Evolutionary conservation across 352 stramenopile genomes (phyloP).

Genomic region (Phytophthora foliorum): DNA sequence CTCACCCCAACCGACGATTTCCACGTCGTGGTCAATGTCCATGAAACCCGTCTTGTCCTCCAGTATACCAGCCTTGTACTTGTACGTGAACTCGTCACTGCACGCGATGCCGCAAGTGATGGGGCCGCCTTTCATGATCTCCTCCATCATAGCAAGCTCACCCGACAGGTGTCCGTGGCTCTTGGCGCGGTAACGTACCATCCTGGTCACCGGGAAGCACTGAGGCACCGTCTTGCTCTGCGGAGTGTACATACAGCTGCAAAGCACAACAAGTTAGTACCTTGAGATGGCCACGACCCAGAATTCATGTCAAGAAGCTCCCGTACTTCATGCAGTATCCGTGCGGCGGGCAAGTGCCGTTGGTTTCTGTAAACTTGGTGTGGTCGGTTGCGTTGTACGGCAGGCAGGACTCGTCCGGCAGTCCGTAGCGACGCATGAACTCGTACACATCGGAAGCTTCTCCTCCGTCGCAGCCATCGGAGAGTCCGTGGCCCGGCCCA

Average conservation of each 20-base stretch:
- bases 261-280: constrained; percentile 19
- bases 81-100: constrained; percentile 80
- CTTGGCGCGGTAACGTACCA: constrained; percentile 88
- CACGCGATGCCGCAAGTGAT: constrained; percentile 96
- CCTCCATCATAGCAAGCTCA: constrained; percentile 89
- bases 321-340: constrained; percentile 91
- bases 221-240: constrained; percentile 46
- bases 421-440: constrained; percentile 80
- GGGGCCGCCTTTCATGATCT: constrained; percentile 80
- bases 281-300: neutral
- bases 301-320: neutral
- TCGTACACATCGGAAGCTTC: constrained; percentile 84
- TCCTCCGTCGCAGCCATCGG: constrained; percentile 70
- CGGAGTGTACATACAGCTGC: constrained; percentile 84
- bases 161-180: constrained; percentile 69
- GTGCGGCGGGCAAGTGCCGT: constrained; percentile 75
- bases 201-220: constrained; percentile 82
- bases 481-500: constrained; percentile 75
- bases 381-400: constrained; percentile 88
- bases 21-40: constrained; percentile 88
- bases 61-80: constrained; percentile 95
- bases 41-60: constrained; percentile 91
- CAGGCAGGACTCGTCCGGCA: constrained; percentile 83
- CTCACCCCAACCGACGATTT: constrained; percentile 94
- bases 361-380: constrained; percentile 73